phyloP scores from a whole-genome alignment of 78 protist genomes.

The Emiliania huxleyi region DNA sequence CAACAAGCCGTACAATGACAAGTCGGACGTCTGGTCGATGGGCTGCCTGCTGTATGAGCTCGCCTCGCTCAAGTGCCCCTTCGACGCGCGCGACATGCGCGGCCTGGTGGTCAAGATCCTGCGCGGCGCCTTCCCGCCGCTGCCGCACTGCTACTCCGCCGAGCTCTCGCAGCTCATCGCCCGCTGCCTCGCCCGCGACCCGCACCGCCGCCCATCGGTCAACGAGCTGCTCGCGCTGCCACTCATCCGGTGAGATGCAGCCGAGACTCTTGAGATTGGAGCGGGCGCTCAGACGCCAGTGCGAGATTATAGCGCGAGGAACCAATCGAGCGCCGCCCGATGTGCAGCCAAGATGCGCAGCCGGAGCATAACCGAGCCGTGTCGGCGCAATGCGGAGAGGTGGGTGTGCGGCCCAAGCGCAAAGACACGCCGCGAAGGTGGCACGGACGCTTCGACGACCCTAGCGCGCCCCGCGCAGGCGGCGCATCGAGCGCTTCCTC shows the following conservation, averaged over 20 bases:
- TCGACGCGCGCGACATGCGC: slow-evolving; percentile 77
- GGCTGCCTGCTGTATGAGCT: slow-evolving; percentile 82
- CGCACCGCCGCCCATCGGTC: neutral
- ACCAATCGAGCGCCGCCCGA: no score
- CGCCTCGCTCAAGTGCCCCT: slow-evolving; percentile 79
- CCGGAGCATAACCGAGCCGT: no score
- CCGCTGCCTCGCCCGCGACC: neutral
- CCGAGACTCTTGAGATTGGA: no score
- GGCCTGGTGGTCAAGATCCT: slow-evolving; percentile 81
- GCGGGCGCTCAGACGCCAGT: no score
- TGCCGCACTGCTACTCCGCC: neutral
- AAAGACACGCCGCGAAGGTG: no score
- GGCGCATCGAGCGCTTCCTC: neutral
- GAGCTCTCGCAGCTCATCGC: neutral
- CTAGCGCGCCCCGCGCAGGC: no score
- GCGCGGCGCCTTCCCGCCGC: slow-evolving; percentile 83
- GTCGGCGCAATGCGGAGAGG: no score
- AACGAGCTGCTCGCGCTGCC: neutral
- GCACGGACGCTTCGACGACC: no score
- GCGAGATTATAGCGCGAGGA: no score
- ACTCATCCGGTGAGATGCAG: neutral
- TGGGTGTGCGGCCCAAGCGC: no score
- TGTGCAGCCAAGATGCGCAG: no score
- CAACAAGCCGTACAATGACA: slow-evolving; percentile 70
- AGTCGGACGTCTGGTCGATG: slow-evolving; percentile 82